These are phyloP conservation scores for Paecilomyces sp. DNA, from an alignment of 2,329 filamentous ascomycete species.

Conservation along the genomic window DNA sequence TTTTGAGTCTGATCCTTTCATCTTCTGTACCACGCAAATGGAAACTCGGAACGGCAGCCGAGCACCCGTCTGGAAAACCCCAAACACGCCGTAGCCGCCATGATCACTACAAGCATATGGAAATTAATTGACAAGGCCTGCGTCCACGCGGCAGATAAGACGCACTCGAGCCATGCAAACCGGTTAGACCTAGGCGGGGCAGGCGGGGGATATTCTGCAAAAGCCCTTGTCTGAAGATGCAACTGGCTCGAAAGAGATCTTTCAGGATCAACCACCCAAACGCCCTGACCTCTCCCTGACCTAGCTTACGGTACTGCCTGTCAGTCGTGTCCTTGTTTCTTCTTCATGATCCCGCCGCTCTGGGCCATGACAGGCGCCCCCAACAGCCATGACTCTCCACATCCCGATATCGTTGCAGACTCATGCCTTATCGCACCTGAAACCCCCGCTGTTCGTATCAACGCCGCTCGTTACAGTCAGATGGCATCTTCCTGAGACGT, in stretches of 20 bases:
- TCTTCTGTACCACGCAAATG: background rate
- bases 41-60: background rate
- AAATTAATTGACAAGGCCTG: background rate
- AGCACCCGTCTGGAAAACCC: background rate
- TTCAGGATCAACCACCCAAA: background rate
- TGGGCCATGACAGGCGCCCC: background rate
- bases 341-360: background rate
- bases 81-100: background rate
- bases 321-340: background rate
- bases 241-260: background rate
- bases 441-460: background rate
- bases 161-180: background rate
- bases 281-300: background rate
- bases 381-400: background rate
- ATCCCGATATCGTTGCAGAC: background rate
- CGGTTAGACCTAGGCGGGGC: background rate
- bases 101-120: background rate
- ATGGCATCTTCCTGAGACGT: background rate
- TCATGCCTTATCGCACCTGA: background rate
- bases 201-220: background rate
- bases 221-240: background rate
- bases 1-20: background rate
- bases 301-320: background rate
- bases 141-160: background rate
- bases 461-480: background rate